Evolutionary conservation across 177 flowering plant genomes (phyloP).

Genomic region (Vitis hybrid): DNA sequence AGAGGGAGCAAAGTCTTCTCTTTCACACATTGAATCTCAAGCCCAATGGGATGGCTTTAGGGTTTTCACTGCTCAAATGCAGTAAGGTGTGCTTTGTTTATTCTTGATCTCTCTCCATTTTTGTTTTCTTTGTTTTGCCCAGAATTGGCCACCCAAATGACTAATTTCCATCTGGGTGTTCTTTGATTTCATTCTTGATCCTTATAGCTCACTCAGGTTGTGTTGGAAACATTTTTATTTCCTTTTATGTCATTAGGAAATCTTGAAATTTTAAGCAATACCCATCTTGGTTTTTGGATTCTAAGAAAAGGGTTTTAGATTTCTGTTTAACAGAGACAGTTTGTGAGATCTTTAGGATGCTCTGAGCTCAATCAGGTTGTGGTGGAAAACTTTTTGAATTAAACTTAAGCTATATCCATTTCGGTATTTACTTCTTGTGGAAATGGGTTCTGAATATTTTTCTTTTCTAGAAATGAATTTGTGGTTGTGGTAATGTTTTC

Average conservation of each 20-base stretch:
- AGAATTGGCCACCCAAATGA: neutral
- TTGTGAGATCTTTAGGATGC: neutral
- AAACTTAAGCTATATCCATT: constrained; percentile 1
- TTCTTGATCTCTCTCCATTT: neutral
- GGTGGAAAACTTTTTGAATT: neutral
- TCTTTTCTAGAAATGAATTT: neutral
- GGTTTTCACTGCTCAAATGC: constrained; percentile 7
- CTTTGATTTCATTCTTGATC: neutral
- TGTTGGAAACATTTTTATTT: too few species aligned
- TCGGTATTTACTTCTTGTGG: neutral
- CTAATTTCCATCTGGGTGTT: neutral
- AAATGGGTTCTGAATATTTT: constrained; percentile 8
- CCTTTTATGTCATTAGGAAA: neutral
- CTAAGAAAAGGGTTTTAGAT: neutral
- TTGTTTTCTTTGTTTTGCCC: neutral
- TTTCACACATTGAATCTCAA: constrained; percentile 18
- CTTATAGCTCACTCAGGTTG: too few species aligned
- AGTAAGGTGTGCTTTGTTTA: neutral
- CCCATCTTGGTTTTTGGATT: neutral
- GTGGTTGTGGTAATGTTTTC: neutral
- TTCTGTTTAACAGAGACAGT: neutral
- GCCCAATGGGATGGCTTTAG: constrained; percentile 6
- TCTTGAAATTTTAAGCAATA: neutral
- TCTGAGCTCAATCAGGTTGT: neutral
- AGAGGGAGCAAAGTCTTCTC: constrained; percentile 13